Evolutionary conservation across 345 rosid genomes (phyloP).

Genomic region (Hypericum androsaemum): DNA sequence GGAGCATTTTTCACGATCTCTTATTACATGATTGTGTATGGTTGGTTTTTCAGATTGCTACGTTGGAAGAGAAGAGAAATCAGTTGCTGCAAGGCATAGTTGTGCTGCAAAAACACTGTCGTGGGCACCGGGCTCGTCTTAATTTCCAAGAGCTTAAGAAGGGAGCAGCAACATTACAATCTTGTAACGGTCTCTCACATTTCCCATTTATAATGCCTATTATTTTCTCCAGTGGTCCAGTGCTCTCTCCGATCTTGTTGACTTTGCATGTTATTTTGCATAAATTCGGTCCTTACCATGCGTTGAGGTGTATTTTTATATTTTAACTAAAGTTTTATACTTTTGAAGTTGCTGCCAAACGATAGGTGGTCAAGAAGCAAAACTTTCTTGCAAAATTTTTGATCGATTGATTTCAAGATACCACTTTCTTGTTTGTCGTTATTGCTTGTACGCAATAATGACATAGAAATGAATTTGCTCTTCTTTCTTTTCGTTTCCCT

Average conservation of each 20-base stretch:
- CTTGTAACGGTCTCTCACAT: conserved; percentile 42
- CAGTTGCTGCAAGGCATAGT: conserved; percentile 47
- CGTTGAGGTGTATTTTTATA: no score
- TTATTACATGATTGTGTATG: conserved; percentile 8
- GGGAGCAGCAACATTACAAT: conserved; percentile 50
- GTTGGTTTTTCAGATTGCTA: conserved; percentile 42
- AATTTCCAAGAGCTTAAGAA: conserved; percentile 42
- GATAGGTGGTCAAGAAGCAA: no score
- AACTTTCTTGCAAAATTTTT: no score
- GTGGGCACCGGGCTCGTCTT: conserved; percentile 45
- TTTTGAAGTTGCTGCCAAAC: no score
- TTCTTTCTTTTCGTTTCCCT: no score
- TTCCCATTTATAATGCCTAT: neutral
- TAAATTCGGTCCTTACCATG: no score
- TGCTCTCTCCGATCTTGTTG: conserved; percentile 3
- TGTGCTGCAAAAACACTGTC: conserved; percentile 59
- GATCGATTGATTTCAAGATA: no score
- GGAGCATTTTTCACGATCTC: neutral
- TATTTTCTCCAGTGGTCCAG: neutral
- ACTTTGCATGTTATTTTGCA: no score
- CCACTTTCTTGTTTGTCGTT: no score
- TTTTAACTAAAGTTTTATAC: no score
- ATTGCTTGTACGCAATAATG: no score
- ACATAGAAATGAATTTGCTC: no score
- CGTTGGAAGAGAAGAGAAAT: conserved; percentile 64